phyloP scores from a whole-genome alignment of 129 eudicot species.

The Tanacetum coccineum region DNA sequence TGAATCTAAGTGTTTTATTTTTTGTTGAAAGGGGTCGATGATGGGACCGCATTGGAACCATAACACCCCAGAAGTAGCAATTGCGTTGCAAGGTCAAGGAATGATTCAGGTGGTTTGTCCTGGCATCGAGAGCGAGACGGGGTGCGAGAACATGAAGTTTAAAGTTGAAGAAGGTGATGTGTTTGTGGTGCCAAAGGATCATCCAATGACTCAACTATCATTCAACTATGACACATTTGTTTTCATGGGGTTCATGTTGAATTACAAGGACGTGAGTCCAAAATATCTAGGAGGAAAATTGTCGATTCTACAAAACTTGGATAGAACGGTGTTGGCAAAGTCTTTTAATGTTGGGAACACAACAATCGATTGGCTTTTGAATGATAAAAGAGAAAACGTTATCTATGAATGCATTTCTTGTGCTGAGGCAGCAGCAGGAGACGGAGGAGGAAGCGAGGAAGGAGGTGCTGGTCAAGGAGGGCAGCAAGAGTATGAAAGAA shows the following conservation, averaged over 20 bases:
- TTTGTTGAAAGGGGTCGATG: constrained; percentile 56
- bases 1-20: background rate
- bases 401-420: constrained; percentile 64
- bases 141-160: constrained; percentile 44
- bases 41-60: constrained; percentile 94
- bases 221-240: constrained; percentile 65
- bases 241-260: constrained; percentile 68
- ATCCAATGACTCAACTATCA: constrained; percentile 75
- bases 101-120: constrained; percentile 67
- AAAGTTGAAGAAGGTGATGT: constrained; percentile 78
- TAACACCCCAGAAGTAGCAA: constrained; percentile 42
- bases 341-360: constrained; percentile 50
- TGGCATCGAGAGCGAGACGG: constrained; percentile 28
- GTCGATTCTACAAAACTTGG: constrained; percentile 49
- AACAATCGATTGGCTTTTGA: constrained; percentile 44
- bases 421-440: constrained; percentile 41
- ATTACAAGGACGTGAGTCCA: constrained; percentile 36
- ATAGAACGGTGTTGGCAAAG: constrained; percentile 45
- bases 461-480: constrained; percentile 27
- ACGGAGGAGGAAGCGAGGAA: constrained; percentile 13
- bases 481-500: constrained; percentile 10
- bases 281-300: constrained; percentile 62
- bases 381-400: constrained; percentile 29
- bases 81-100: constrained; percentile 65
- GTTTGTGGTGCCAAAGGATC: constrained; percentile 67